Evolutionary conservation across 148 eudicot genomes (phyloP).

Genomic region (Rhododendron simsii): DNA sequence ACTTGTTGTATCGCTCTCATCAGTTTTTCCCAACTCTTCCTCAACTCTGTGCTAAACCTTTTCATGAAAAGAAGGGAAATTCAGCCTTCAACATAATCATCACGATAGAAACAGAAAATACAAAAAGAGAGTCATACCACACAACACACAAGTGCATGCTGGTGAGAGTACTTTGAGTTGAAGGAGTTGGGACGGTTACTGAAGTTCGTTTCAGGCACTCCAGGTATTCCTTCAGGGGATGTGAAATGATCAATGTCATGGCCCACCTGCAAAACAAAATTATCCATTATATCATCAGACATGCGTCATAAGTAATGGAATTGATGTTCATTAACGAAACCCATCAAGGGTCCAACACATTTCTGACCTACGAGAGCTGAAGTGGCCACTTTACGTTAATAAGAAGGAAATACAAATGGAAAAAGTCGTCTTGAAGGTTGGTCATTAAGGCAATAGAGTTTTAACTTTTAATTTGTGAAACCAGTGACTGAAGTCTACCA

Average conservation of each 20-base stretch:
- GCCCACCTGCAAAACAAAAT: constrained; percentile 52
- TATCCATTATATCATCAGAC: constrained; percentile 1
- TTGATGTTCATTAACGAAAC: neutral
- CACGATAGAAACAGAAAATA: neutral
- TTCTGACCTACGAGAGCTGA: neutral
- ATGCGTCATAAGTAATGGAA: neutral
- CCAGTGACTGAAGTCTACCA: neutral
- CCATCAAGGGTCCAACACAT: neutral
- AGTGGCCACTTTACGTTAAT: neutral
- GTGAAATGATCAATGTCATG: constrained; percentile 93
- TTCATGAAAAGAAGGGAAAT: neutral
- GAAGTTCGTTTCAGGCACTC: constrained; percentile 90
- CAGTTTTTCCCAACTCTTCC: constrained; percentile 21
- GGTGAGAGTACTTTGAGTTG: constrained; percentile 72
- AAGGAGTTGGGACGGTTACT: constrained; percentile 94
- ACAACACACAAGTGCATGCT: constrained; percentile 82
- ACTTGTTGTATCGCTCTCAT: neutral
- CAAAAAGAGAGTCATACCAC: constrained; percentile 45
- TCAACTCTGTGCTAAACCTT: constrained; percentile 51
- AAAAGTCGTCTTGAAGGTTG: neutral
- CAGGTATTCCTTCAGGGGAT: constrained; percentile 88
- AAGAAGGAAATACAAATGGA: neutral
- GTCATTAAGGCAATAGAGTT: neutral
- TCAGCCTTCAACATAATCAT: neutral
- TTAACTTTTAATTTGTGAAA: neutral